A percentile compares a stretch with the other conserved stretches of the same genome.
phyloP scores from a whole-genome alignment of 2,329 filamentous ascomycete genomes.

The Fusarium mexicanum region DNA sequence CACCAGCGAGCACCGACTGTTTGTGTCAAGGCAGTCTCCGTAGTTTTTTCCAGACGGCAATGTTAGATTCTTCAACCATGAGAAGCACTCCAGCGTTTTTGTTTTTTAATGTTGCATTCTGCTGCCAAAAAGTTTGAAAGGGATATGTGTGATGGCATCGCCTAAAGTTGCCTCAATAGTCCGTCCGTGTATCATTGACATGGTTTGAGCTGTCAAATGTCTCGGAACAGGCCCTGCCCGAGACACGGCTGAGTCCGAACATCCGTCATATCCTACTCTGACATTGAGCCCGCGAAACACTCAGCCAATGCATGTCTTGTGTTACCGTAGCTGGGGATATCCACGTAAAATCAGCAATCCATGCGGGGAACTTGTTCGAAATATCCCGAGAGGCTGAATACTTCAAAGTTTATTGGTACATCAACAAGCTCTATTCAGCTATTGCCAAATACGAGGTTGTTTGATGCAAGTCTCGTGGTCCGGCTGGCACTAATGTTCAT shows the following conservation, averaged over 20 bases:
- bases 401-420: background rate
- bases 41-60: background rate
- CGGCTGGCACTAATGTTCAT: background rate
- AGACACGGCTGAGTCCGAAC: background rate
- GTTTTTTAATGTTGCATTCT: background rate
- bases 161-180: background rate
- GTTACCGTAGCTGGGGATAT: rapidly evolving
- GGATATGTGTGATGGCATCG: background rate
- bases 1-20: rapidly evolving
- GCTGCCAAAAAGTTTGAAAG: too few relatives aligned
- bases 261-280: background rate
- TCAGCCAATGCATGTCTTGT: background rate
- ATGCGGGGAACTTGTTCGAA: background rate
- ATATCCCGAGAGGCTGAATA: background rate
- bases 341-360: rapidly evolving
- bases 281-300: rapidly evolving
- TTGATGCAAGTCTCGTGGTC: background rate
- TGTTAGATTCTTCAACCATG: rapidly evolving
- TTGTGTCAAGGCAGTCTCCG: background rate
- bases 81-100: too few relatives aligned
- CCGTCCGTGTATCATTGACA: rapidly evolving
- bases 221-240: background rate
- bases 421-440: background rate
- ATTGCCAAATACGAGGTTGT: too few relatives aligned
- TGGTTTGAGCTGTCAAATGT: background rate